Conservation (phyloP, 805 yeast genomes). For the Candida odintsovae region DNA sequence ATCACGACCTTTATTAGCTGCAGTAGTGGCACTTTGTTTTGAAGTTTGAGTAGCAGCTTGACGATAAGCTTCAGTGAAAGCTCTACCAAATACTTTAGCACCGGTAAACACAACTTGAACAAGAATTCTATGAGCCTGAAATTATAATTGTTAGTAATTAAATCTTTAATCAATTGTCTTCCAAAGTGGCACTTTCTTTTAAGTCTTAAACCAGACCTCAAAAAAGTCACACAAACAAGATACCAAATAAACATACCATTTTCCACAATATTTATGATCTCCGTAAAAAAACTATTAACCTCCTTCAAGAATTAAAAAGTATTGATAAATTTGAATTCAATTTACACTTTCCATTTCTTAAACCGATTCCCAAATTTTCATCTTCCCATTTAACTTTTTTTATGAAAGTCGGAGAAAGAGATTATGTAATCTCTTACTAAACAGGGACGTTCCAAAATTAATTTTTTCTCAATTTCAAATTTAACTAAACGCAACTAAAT, state of each 20-base stretch:
- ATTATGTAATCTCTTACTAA: not conserved
- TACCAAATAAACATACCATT: not conserved
- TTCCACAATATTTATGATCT: too few relatives aligned
- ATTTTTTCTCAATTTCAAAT: too few relatives aligned
- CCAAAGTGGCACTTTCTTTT: not conserved
- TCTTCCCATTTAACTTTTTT: not conserved
- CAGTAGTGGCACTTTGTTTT: conserved; percentile 51
- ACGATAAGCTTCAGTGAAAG: conserved; percentile 93
- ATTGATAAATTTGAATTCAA: too few relatives aligned
- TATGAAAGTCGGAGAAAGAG: not conserved
- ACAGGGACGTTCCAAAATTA: too few relatives aligned
- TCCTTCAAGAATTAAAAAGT: too few relatives aligned
- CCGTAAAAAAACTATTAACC: not conserved
- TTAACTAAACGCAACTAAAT: too few relatives aligned
- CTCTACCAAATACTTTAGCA: conserved; percentile 91
- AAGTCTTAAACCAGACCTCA: too few relatives aligned
- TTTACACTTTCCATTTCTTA: not conserved
- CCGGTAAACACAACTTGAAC: conserved; percentile 91
- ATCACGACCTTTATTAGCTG: conserved; percentile 38
- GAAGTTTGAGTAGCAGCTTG: conserved; percentile 96
- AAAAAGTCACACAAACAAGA: too few relatives aligned
- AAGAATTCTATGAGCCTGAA: conserved; percentile 84
- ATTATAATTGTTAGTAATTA: not conserved
- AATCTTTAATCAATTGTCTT: not conserved
- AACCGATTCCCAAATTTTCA: not conserved